Percentiles rank a stretch among this genome's conserved stretches.
phyloP scores from a whole-genome alignment of 75 land plant species.

The Picea glauca region DNA sequence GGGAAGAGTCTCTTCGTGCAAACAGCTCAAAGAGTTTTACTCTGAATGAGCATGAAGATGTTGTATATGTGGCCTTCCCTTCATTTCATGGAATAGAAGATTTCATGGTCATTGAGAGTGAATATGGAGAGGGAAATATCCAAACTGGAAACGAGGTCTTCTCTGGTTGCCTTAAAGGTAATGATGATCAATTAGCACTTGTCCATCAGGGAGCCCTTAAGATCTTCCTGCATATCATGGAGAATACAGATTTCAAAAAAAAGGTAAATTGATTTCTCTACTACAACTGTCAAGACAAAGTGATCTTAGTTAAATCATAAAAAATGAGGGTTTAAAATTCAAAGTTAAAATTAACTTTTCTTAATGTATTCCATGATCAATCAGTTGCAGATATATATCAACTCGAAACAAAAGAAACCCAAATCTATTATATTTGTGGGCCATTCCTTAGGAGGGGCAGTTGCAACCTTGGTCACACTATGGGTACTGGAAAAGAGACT shows the following conservation, averaged over 20 bases:
- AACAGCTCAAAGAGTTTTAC: not conserved
- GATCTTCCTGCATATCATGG: not conserved
- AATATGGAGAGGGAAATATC: not conserved
- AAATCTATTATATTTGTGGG: constrained; percentile 1
- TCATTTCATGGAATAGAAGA: not conserved
- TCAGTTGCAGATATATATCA: not conserved
- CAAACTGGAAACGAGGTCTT: not conserved
- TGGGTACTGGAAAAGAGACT: constrained; percentile 7
- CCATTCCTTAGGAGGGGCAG: constrained; percentile 7
- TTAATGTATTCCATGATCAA: not conserved
- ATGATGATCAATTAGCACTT: not conserved
- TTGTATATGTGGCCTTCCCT: not conserved
- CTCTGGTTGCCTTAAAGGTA: not conserved
- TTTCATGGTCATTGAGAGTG: not conserved
- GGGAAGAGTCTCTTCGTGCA: not conserved
- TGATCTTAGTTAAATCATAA: no score
- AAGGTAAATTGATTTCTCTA: not conserved
- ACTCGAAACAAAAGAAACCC: not conserved
- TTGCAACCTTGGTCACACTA: constrained; percentile 7
- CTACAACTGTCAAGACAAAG: no score
- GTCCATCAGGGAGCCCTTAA: not conserved
- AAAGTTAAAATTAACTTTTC: no score
- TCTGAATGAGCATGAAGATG: not conserved
- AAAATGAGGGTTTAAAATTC: no score
- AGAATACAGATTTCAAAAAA: not conserved